Evolutionary conservation across 345 rosid species (phyloP).

Genomic region (Moricandia moricandioides): DNA sequence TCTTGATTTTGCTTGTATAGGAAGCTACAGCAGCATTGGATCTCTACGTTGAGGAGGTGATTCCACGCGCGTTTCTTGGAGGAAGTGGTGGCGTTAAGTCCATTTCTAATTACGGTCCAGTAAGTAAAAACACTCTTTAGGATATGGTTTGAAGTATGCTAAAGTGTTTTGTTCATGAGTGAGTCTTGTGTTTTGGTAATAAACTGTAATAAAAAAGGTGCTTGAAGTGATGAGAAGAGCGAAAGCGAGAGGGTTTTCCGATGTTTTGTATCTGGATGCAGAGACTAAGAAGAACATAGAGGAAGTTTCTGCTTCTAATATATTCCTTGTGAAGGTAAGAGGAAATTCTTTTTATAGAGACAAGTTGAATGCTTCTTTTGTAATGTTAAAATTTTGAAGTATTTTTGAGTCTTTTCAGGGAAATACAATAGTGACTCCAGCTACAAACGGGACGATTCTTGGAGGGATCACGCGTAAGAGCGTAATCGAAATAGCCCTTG

Average conservation of each 20-base stretch:
- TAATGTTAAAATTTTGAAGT: background rate
- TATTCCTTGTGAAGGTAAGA: constrained; percentile 72
- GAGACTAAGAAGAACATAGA: constrained; percentile 57
- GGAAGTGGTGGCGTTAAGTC: constrained; percentile 75
- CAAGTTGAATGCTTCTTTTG: background rate
- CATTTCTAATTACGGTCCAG: constrained; percentile 65
- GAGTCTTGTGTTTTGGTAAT: constrained; percentile 6
- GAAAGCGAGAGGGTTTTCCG: constrained; percentile 72
- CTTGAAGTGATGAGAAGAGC: constrained; percentile 61
- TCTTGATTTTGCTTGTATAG: constrained; percentile 37
- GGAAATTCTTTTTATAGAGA: background rate
- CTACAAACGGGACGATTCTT: constrained; percentile 70
- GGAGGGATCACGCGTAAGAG: constrained; percentile 74
- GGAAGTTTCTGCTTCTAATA: constrained; percentile 85
- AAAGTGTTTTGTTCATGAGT: background rate
- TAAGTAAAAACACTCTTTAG: constrained; percentile 34
- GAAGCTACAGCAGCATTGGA: constrained; percentile 55
- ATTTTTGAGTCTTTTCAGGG: constrained; percentile 41
- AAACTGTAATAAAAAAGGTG: constrained; percentile 42
- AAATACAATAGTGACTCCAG: constrained; percentile 67
- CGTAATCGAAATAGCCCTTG: constrained; percentile 64
- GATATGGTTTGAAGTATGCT: background rate
- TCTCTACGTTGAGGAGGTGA: constrained; percentile 57
- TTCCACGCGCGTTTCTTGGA: constrained; percentile 56
- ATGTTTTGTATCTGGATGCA: constrained; percentile 84